A percentile compares a stretch with the other conserved stretches of the same genome.
Evolutionary conservation across 495 filamentous ascomycete genomes (phyloP).

Genomic region (Podospora tetraspora): DNA sequence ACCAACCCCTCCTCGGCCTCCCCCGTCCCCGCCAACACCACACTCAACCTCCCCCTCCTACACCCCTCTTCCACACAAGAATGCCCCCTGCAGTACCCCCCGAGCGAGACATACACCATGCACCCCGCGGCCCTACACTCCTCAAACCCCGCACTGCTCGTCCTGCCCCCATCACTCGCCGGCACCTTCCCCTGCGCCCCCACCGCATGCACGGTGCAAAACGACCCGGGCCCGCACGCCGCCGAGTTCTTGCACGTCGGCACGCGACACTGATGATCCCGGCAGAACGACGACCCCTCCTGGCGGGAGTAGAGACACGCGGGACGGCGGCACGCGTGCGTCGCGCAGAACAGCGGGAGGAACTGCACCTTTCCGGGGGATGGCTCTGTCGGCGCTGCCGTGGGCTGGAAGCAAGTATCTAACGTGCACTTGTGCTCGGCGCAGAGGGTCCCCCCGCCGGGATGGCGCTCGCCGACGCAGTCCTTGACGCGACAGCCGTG

Average conservation of each 20-base stretch:
- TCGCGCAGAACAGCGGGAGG: slow-evolving; percentile 8
- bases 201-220: neutral
- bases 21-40: neutral
- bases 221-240: neutral
- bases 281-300: neutral
- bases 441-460: neutral
- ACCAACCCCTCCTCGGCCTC: slow-evolving; percentile 2
- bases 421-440: slow-evolving; percentile 10
- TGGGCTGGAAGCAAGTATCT: slow-evolving; percentile 5
- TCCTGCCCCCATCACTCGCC: neutral
- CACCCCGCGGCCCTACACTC: slow-evolving; percentile 3
- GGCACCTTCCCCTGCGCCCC: neutral
- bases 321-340: slow-evolving; percentile 5
- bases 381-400: neutral
- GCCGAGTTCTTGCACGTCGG: neutral
- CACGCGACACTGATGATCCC: slow-evolving; percentile 1
- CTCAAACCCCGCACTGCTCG: slow-evolving; percentile 3
- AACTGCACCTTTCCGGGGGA: neutral
- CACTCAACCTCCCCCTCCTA: slow-evolving; percentile 1
- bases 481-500: slow-evolving; percentile 8
- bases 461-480: slow-evolving; percentile 2
- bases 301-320: slow-evolving; percentile 1
- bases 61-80: slow-evolving; percentile 9
- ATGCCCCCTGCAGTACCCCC: slow-evolving; percentile 8
- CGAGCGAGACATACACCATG: neutral